phyloP scores from a whole-genome alignment of 345 rosid species.

The Gossypioides kirkii region DNA sequence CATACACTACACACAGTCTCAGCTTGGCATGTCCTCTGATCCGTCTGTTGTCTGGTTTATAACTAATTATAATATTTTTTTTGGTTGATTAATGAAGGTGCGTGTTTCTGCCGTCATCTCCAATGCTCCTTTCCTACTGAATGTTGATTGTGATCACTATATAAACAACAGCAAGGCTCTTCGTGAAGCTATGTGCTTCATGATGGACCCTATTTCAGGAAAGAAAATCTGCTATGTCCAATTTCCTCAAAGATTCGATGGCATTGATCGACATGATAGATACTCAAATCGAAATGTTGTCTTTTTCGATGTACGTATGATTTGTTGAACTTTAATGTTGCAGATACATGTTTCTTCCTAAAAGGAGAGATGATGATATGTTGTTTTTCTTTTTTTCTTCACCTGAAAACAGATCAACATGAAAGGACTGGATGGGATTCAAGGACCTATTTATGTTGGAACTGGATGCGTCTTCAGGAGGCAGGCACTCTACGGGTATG shows the following conservation, averaged over 20 bases:
- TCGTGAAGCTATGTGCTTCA: conserved; percentile 82
- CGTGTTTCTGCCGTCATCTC: conserved; percentile 70
- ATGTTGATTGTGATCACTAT: conserved; percentile 86
- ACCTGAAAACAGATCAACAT: conserved; percentile 62
- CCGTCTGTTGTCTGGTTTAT: not conserved
- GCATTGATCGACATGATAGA: conserved; percentile 68
- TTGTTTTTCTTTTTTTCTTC: not conserved
- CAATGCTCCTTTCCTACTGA: conserved; percentile 74
- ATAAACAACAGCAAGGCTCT: conserved; percentile 79
- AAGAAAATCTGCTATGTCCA: conserved; percentile 76
- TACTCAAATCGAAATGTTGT: conserved; percentile 82
- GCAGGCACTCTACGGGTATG: conserved; percentile 78
- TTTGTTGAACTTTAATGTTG: not conserved
- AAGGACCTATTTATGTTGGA: conserved; percentile 93
- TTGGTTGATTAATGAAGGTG: conserved; percentile 36
- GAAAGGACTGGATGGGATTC: conserved; percentile 92
- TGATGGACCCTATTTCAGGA: conserved; percentile 83
- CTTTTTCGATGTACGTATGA: conserved; percentile 62
- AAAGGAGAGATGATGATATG: conserved; percentile 1
- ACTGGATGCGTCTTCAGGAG: conserved; percentile 93
- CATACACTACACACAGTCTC: not conserved
- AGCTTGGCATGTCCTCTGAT: not conserved
- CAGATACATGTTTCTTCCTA: not conserved
- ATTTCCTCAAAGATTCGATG: conserved; percentile 85
- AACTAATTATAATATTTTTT: conserved; percentile 4